Conservation (phyloP, 331 rosid genomes). For the Rosa hybrid region DNA sequence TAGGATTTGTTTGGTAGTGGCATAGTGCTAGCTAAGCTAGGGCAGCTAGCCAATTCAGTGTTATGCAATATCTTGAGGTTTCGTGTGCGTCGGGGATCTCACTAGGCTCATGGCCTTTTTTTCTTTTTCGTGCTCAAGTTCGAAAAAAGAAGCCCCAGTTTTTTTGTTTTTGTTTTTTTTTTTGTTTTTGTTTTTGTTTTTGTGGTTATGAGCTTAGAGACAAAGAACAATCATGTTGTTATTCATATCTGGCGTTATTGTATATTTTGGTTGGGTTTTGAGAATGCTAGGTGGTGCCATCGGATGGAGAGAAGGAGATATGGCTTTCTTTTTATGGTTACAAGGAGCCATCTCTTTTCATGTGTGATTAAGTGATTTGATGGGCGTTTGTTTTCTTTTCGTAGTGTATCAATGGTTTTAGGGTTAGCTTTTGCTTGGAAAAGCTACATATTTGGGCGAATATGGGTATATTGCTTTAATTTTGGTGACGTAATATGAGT, state of each 20-base stretch:
- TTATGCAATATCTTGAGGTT: slow-evolving; percentile 16
- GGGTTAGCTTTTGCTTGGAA: neutral
- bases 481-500: neutral
- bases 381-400: slow-evolving; percentile 21
- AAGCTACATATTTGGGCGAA: neutral
- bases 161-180: neutral
- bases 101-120: neutral
- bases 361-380: neutral
- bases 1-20: slow-evolving; percentile 23
- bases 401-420: neutral
- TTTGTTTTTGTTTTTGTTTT: neutral
- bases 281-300: slow-evolving; percentile 30
- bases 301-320: neutral
- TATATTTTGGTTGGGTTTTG: slow-evolving; percentile 1
- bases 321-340: neutral
- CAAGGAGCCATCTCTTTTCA: neutral
- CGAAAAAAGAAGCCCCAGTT: neutral
- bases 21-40: neutral
- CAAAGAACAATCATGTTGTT: slow-evolving; percentile 6
- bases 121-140: neutral
- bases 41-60: neutral
- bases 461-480: neutral
- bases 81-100: slow-evolving; percentile 22
- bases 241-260: slow-evolving; percentile 9
- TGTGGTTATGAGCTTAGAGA: slow-evolving; percentile 16